A percentile compares a stretch with the other conserved stretches of the same genome.
Conservation (phyloP, 257 asterid species). For the Salvia hispanica region DNA sequence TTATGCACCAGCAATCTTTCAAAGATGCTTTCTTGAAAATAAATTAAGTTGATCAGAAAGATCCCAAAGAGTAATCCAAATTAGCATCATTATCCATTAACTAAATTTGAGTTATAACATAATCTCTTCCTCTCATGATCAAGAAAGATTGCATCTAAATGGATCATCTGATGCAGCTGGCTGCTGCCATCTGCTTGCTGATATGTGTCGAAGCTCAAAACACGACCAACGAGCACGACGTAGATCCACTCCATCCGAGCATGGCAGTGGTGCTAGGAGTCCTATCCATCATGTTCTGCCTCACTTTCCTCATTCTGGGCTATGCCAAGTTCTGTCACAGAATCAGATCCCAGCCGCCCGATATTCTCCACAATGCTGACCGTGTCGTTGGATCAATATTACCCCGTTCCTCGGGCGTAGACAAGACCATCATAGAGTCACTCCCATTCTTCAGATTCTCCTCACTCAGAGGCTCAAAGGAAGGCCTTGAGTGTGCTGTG, state of each 20-base stretch:
- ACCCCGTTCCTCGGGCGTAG: conserved; percentile 49
- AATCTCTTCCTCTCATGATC: background rate
- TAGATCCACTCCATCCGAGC: conserved; percentile 40
- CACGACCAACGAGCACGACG: conserved; percentile 20
- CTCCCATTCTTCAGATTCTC: conserved; percentile 60
- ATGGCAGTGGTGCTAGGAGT: conserved; percentile 40
- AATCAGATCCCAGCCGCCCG: background rate
- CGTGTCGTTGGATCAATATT: conserved; percentile 24
- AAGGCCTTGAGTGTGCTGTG: conserved; percentile 56
- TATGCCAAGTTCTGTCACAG: conserved; percentile 46
- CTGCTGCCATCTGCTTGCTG: conserved; percentile 28
- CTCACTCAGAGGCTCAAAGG: conserved; percentile 48
- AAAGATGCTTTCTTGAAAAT: conserved; percentile 36
- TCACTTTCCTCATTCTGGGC: conserved; percentile 44
- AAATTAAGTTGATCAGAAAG: conserved; percentile 27
- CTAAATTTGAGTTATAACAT: background rate
- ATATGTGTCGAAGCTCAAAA: conserved; percentile 42
- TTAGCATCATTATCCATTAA: conserved; percentile 1
- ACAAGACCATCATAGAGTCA: conserved; percentile 40
- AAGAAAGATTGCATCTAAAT: conserved; percentile 21
- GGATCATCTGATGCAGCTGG: conserved; percentile 11
- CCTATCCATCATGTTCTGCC: conserved; percentile 39
- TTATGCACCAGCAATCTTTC: conserved; percentile 4
- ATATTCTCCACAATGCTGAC: conserved; percentile 17
- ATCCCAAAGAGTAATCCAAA: conserved; percentile 24